Evolutionary conservation across 2,329 filamentous ascomycete genomes (phyloP).

Genomic region (Emydomyces testavorans): DNA sequence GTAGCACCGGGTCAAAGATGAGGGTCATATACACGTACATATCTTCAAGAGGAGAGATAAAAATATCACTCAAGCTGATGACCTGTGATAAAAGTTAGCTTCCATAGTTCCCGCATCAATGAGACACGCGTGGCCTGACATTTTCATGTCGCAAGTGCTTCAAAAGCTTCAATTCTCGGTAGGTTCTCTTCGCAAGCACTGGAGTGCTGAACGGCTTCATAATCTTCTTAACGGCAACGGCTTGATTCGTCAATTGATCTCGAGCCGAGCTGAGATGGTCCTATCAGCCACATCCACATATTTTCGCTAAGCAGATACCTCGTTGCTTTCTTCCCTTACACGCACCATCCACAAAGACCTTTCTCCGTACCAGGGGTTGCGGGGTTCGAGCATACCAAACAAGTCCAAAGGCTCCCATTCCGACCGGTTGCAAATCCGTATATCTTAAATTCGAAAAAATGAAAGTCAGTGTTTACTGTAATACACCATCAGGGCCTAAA

Average conservation of each 20-base stretch:
- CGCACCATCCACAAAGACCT: not conserved
- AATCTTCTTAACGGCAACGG: conserved; percentile 99
- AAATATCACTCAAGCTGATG: conserved; percentile 97
- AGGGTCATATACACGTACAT: conserved; percentile 52
- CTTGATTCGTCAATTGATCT: conserved; percentile 93
- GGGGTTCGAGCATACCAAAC: conserved; percentile 60
- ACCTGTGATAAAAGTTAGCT: conserved; percentile 47
- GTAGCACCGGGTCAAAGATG: not conserved
- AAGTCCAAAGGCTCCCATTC: conserved; percentile 97
- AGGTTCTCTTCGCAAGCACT: conserved; percentile 92
- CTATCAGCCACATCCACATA: not conserved
- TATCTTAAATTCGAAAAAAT: conserved; percentile 50
- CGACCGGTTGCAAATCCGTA: conserved; percentile 93
- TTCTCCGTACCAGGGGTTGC: not conserved
- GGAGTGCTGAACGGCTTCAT: conserved; percentile 99
- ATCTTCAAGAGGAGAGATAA: conserved; percentile 96
- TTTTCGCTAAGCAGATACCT: not conserved
- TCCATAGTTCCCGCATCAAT: not conserved
- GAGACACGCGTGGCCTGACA: conserved; percentile 42
- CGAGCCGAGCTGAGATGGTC: conserved; percentile 63
- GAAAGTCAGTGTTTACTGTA: conserved; percentile 19
- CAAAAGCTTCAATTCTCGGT: conserved; percentile 90
- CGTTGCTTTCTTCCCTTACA: not conserved
- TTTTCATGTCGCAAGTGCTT: conserved; percentile 97
- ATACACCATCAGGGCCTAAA: not conserved